Evolutionary conservation across 345 rosid species (phyloP).

Genomic region (Streptanthus diversifolius): DNA sequence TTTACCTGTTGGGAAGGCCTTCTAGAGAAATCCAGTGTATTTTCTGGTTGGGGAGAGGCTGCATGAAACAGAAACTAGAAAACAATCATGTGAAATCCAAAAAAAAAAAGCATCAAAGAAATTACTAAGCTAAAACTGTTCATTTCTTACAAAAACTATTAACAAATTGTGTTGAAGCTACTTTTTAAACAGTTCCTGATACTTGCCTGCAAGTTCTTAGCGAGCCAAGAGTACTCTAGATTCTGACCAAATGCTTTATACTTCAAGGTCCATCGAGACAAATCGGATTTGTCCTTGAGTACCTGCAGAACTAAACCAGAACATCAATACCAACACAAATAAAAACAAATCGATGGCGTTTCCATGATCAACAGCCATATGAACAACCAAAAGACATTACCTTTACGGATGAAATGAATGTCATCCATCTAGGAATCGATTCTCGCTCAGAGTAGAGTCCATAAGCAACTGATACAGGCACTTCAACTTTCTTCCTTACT

Average conservation of each 20-base stretch:
- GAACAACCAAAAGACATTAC: slow-evolving; percentile 21
- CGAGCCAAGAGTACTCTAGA: slow-evolving; percentile 89
- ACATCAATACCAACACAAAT: background rate
- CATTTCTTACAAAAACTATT: background rate
- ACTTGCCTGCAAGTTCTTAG: slow-evolving; percentile 82
- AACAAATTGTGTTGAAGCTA: background rate
- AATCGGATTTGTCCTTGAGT: slow-evolving; percentile 67
- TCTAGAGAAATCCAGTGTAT: slow-evolving; percentile 90
- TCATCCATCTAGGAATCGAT: slow-evolving; percentile 90
- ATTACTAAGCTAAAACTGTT: too few relatives aligned
- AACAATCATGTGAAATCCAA: background rate
- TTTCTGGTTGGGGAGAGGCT: slow-evolving; percentile 88
- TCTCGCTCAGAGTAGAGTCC: slow-evolving; percentile 69
- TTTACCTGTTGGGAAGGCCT: slow-evolving; percentile 79
- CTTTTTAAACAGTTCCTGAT: background rate
- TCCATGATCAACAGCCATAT: background rate
- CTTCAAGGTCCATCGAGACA: slow-evolving; percentile 75
- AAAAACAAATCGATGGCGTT: background rate
- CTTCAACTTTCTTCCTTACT: slow-evolving; percentile 73
- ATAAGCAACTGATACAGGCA: slow-evolving; percentile 71
- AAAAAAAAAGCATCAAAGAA: background rate
- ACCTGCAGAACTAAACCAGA: slow-evolving; percentile 38
- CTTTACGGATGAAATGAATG: slow-evolving; percentile 86
- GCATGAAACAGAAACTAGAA: slow-evolving; percentile 26
- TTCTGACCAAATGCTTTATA: slow-evolving; percentile 81